These are phyloP conservation scores for Toxoplasma gondii DNA, from an alignment of 169 alveolate genomes.

Conservation along the genomic window DNA sequence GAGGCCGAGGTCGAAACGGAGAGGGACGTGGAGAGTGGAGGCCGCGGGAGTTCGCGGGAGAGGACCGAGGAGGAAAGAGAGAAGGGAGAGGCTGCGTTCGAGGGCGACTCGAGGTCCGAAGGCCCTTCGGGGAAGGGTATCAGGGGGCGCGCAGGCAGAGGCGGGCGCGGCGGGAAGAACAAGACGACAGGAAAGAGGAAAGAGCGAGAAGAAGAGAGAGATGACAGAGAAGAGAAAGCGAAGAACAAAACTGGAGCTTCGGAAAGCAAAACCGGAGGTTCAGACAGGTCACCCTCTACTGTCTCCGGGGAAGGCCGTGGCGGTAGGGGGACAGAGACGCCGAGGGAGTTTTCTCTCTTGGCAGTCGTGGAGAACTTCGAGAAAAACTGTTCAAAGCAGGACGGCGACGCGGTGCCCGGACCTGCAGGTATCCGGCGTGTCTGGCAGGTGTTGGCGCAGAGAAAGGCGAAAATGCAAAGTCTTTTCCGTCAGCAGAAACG, in stretches of 20 bases:
- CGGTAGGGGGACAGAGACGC: not conserved
- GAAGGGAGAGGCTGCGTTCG: not conserved
- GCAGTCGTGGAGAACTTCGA: not conserved
- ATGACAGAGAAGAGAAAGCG: not conserved
- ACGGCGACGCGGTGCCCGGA: no score
- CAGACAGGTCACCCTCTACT: not conserved
- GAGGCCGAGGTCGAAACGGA: no score
- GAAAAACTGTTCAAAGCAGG: no score
- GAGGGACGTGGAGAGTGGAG: no score
- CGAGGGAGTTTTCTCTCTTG: no score
- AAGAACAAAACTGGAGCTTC: not conserved
- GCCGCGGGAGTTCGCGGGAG: not conserved
- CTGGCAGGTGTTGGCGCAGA: conserved; percentile 34
- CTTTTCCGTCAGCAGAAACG: conserved; percentile 55
- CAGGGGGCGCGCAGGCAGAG: not conserved
- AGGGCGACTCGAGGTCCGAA: not conserved
- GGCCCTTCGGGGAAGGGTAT: not conserved
- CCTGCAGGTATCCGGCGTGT: conserved; percentile 40
- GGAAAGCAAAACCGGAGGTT: not conserved
- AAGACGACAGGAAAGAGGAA: not conserved
- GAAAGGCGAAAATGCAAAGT: conserved; percentile 38
- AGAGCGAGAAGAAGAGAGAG: not conserved
- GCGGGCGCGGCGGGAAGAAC: conserved; percentile 18
- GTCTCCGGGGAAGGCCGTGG: not conserved
- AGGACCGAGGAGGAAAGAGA: not conserved